Evolutionary conservation across 257 asterid genomes (phyloP).

Genomic region (Lithospermum erythrorhizon): DNA sequence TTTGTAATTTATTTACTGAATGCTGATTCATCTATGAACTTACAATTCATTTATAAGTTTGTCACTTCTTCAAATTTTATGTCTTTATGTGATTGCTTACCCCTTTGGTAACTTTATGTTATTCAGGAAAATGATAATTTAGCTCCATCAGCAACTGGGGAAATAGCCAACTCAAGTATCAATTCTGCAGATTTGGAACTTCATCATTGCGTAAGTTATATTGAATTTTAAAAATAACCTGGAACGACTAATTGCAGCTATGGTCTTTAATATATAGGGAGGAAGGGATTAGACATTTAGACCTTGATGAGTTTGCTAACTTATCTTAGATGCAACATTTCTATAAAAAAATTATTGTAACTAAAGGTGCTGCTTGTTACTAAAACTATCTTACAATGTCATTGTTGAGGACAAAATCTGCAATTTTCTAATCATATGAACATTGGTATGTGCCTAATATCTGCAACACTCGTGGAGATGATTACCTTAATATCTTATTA

Average conservation of each 20-base stretch:
- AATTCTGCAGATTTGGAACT: conserved; percentile 23
- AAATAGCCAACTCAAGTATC: conserved; percentile 18
- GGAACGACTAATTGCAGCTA: neutral
- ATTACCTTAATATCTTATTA: too few relatives aligned
- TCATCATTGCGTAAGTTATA: conserved; percentile 31
- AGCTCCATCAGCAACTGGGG: conserved; percentile 30
- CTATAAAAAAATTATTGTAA: neutral
- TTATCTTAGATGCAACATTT: neutral
- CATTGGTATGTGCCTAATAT: neutral
- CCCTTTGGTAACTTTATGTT: neutral
- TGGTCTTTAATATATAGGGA: too few relatives aligned
- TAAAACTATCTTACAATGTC: too few relatives aligned
- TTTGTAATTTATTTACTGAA: conserved; percentile 7
- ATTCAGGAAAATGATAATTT: conserved; percentile 34
- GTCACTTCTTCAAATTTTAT: neutral
- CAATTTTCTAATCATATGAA: too few relatives aligned
- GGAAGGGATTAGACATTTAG: neutral
- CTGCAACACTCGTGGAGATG: too few relatives aligned
- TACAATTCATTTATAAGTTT: neutral
- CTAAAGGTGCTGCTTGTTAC: too few relatives aligned
- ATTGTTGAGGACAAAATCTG: too few relatives aligned
- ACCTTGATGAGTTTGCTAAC: neutral
- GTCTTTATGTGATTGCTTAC: neutral
- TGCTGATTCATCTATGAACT: neutral
- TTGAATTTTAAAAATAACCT: conserved; percentile 13